Evolutionary conservation across 2,329 filamentous ascomycete genomes (phyloP), one percentile per base, ranked within the genome.

Genomic region (Colletotrichum limetticola): DNA sequence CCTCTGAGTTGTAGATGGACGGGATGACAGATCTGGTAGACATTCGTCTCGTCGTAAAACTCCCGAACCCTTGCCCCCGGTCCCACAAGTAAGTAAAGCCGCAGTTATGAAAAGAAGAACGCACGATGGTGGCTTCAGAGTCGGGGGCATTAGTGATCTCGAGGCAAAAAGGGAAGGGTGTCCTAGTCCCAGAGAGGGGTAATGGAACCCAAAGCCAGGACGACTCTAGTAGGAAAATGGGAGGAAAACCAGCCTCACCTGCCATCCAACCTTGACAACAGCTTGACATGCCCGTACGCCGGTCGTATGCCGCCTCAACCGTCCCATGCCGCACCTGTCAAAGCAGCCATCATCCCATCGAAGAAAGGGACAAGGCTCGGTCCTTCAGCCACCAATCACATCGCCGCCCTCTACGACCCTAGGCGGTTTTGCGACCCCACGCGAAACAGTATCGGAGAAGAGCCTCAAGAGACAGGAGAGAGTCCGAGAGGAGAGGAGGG

Each of bases 221-320:
- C 30, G 24, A 24, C 42, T 46, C n/a, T 11, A 7, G 42, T 22
- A 19, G 37, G 24, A 24, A 26, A n/a, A 32, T 55, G 19, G 42
- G 14, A 42, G 12, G 53, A 37, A 56, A 69, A 49, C 42, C 24
- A 64, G 55, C 66, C 28, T 64, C 35, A 32, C 30, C 70, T 72
- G 66, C 42, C 66, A 70, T 72, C 70, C 70, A 70, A 60, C 46
- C 26, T 69, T 55, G 53, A 69, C 59, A 72, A 26, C 16, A n/a
- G 16, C 66, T 64, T 53, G 26, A 32, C n/a, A 16, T 52, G 12
- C 12, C 49, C 16, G 5, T 19, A 8, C 11, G n/a, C 12, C 53
- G 22, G 16, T 22, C 53, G 58, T 42, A 28, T 70, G 32, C 69
- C 66, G 53, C 65, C 56, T 60, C 42, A 63, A 37, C 60, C 60